Evolutionary conservation across 805 yeast genomes (phyloP), one percentile per base, ranked within the genome.

Genomic region (Kuraishia hungarica): DNA sequence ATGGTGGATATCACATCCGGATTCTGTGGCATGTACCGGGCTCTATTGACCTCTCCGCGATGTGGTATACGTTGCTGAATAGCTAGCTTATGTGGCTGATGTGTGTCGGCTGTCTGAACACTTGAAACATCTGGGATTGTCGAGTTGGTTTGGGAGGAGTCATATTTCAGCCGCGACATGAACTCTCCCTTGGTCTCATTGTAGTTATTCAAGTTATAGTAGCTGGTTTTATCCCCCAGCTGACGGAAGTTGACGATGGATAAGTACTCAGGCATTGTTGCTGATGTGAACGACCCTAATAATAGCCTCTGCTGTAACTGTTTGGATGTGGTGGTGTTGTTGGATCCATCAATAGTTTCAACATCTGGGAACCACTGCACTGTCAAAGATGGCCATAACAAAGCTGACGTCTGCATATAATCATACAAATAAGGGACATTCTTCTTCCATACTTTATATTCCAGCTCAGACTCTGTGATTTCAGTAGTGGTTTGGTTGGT

Each of bases 1-100:
- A 84, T 81, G 20, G 90, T 79, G 1, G 92, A 89, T 4, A 92
- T 75, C 4, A 92, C 64, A 63, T 91, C 94, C 1, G 94, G 94
- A 62, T 92, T 92, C 60, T 87, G 93, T 0, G 97, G 96, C 83
- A 88, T 81, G 62, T 80, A 81, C 43, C 86, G 75, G 0, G 87
- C 84, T 58, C 81, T 79, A 64, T 89, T 89, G 55, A 91, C 84
- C 59, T 86, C 94, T 1, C 89, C 91, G 1, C 72, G 67, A 60
- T 84, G 90, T 39, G 79, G 75, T n/a, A 88, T 83, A 50, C 78
- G 77, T 67, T 88, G 96, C 3, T 70, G 15, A 68, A 59, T 59
- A 68, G 53, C 1, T 75, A 72, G 7, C 68, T 59, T 59, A 70
- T 75, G 26, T 17, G 53, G 28, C 22, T 13, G 39, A 35, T 22